phyloP scores from a whole-genome alignment of 768 basidiomycete genomes.

The Leucocoprinus leucothites region DNA sequence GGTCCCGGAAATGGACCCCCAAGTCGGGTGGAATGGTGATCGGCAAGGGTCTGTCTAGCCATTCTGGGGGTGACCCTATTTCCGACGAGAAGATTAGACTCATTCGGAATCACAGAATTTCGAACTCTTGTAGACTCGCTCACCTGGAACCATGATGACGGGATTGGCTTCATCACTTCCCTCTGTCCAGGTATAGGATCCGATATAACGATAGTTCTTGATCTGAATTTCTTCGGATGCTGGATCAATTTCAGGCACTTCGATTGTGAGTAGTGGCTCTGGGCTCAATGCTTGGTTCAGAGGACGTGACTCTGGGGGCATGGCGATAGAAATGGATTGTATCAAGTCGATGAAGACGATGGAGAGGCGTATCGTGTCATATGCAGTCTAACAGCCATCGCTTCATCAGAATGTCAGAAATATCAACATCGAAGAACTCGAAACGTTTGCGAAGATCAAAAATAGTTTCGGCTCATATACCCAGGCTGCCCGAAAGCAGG shows the following conservation, averaged over 20 bases:
- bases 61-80: conserved; percentile 57
- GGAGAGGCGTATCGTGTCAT: too few relatives aligned
- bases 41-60: conserved; percentile 47
- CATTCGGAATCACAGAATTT: neutral
- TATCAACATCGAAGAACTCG: too few relatives aligned
- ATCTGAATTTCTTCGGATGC: conserved; percentile 30
- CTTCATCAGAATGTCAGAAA: too few relatives aligned
- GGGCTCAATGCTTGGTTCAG: neutral
- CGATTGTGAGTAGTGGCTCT: conserved; percentile 23
- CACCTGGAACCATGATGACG: conserved; percentile 51
- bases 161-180: conserved; percentile 29
- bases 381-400: too few relatives aligned
- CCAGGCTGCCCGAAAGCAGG: too few relatives aligned
- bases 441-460: too few relatives aligned
- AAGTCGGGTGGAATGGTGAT: conserved; percentile 52
- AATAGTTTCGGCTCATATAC: too few relatives aligned
- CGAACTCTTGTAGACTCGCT: neutral
- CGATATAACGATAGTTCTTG: conserved; percentile 35
- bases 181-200: conserved; percentile 57
- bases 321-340: neutral
- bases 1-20: conserved; percentile 52
- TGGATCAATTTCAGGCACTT: conserved; percentile 15
- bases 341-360: too few relatives aligned
- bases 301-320: neutral
- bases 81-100: neutral